These are phyloP conservation scores for Globisporangium spiculum DNA, from an alignment of 352 stramenopile species.

Conservation along the genomic window DNA sequence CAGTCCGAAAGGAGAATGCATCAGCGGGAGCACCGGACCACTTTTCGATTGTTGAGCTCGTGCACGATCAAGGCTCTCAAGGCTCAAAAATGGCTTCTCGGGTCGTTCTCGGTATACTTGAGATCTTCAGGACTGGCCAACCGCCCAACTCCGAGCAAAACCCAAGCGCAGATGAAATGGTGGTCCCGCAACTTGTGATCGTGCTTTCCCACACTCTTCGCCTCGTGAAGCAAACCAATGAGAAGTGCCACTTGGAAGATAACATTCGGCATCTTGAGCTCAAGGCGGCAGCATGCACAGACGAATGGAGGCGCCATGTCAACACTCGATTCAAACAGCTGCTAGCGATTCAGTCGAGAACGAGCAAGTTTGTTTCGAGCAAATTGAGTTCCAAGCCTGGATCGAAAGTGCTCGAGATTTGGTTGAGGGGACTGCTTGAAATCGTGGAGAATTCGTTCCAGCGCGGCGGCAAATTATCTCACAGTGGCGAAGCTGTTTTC, in stretches of 20 bases:
- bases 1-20: background rate
- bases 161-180: background rate
- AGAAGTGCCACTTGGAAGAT: background rate
- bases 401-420: background rate
- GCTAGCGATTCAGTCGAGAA: background rate
- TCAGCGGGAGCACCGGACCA: background rate
- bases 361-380: background rate
- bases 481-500: background rate
- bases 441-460: background rate
- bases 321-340: background rate
- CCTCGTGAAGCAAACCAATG: background rate
- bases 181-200: slow-evolving; percentile 1
- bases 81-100: background rate
- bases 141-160: too few species aligned
- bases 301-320: background rate
- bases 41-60: background rate
- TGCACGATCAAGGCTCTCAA: background rate
- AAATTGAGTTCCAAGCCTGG: background rate
- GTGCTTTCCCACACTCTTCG: slow-evolving; percentile 1
- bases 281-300: background rate
- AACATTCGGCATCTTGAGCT: background rate
- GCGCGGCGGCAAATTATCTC: too few species aligned
- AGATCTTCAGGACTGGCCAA: background rate
- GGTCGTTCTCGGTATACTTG: background rate
- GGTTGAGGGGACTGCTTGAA: background rate